A percentile compares a stretch with the other conserved stretches of the same genome.
These are phyloP conservation scores for Cadophora luteo-olivacea DNA, from an alignment of 2,329 filamentous ascomycete species.

Conservation along the genomic window DNA sequence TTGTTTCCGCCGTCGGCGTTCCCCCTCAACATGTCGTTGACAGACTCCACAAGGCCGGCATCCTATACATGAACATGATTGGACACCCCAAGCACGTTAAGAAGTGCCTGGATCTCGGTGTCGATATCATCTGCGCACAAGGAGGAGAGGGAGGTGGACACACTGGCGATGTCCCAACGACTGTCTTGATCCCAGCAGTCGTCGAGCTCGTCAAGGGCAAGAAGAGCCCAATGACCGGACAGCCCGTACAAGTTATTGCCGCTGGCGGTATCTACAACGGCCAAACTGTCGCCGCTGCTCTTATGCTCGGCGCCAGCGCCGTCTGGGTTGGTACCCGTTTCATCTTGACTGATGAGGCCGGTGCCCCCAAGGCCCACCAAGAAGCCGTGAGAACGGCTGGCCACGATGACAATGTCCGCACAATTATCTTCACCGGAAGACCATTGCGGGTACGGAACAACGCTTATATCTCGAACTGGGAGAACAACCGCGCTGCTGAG, in stretches of 20 bases:
- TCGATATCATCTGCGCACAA: slow-evolving; percentile 97
- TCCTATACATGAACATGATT: slow-evolving; percentile 99
- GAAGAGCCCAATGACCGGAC: slow-evolving; percentile 86
- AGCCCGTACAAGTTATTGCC: slow-evolving; percentile 89
- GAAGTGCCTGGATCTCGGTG: slow-evolving; percentile 91
- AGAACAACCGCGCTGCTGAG: slow-evolving; percentile 86
- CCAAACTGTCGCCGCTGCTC: slow-evolving; percentile 83
- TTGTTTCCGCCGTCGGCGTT: slow-evolving; percentile 95
- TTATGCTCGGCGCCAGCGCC: slow-evolving; percentile 90
- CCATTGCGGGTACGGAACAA: slow-evolving; percentile 94
- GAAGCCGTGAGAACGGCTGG: slow-evolving; percentile 90
- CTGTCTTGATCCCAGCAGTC: slow-evolving; percentile 87
- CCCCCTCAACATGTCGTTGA: slow-evolving; percentile 90
- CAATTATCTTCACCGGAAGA: slow-evolving; percentile 97
- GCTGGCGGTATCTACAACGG: slow-evolving; percentile 96
- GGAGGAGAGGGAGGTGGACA: slow-evolving; percentile 97
- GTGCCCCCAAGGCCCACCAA: slow-evolving; percentile 91
- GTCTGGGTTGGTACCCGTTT: slow-evolving; percentile 99
- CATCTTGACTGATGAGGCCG: slow-evolving; percentile 91
- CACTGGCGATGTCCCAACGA: slow-evolving; percentile 92
- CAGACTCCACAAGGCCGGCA: slow-evolving; percentile 82
- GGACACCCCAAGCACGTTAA: slow-evolving; percentile 98
- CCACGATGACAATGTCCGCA: slow-evolving; percentile 95
- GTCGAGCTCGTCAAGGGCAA: slow-evolving; percentile 80
- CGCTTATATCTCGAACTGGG: slow-evolving; percentile 94